phyloP scores from a whole-genome alignment of 176 grass and related monocot genomes.

The Eleusine coracana region DNA sequence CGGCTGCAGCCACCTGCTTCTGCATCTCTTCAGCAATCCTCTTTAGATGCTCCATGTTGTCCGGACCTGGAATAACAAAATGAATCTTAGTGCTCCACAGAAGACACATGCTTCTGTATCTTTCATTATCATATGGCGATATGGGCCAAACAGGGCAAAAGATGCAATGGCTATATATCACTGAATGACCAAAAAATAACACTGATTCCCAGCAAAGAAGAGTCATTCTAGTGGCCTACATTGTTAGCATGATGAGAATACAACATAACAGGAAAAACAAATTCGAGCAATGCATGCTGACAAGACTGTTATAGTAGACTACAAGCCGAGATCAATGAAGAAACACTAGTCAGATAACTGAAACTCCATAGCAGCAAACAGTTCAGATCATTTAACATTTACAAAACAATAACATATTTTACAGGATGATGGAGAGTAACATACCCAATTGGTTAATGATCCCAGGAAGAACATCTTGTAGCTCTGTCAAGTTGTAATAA shows the following conservation, averaged over 20 bases:
- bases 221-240: neutral
- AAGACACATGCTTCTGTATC: no score
- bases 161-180: neutral
- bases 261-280: neutral
- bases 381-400: neutral
- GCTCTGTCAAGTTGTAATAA: slow-evolving; percentile 59
- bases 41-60: slow-evolving; percentile 90
- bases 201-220: neutral
- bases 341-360: neutral
- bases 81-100: neutral
- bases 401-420: neutral
- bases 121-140: neutral
- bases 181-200: neutral
- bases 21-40: slow-evolving; percentile 90
- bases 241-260: neutral
- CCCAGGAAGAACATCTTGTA: slow-evolving; percentile 90
- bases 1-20: slow-evolving; percentile 67
- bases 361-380: neutral
- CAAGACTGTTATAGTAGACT: no score
- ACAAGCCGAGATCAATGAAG: no score
- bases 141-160: neutral
- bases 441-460: slow-evolving; percentile 98
- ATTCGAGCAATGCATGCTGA: neutral
- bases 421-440: neutral
- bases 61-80: slow-evolving; percentile 58